Percentiles rank a stretch among this genome's conserved stretches.
Evolutionary conservation across 1,139 yeast genomes (phyloP).

Genomic region (Candida smagusa): DNA sequence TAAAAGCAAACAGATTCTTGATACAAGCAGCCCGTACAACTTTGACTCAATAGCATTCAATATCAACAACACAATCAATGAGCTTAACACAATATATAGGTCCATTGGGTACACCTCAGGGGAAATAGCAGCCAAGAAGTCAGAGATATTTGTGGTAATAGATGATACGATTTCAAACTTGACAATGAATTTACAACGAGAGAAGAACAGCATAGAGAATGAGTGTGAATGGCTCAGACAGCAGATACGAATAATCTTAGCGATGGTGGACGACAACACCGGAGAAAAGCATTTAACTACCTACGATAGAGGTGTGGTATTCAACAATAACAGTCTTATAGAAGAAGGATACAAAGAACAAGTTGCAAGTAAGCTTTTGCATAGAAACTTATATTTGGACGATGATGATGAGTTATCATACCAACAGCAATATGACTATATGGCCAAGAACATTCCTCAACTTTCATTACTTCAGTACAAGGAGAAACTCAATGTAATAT

Average conservation of each 20-base stretch:
- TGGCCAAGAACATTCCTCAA: constrained; percentile 26
- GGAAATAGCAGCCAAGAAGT: constrained; percentile 34
- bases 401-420: constrained; percentile 16
- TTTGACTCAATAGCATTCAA: constrained; percentile 12
- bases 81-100: constrained; percentile 30
- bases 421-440: constrained; percentile 26
- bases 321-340: constrained; percentile 20
- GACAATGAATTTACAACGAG: constrained; percentile 31
- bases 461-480: constrained; percentile 32
- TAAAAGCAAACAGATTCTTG: not conserved
- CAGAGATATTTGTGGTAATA: constrained; percentile 39
- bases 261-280: constrained; percentile 37
- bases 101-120: constrained; percentile 37
- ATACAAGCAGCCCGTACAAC: constrained; percentile 3
- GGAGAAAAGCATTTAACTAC: constrained; percentile 21
- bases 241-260: constrained; percentile 38
- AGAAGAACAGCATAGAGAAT: constrained; percentile 36
- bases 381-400: constrained; percentile 23
- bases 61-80: constrained; percentile 33
- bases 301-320: constrained; percentile 6
- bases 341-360: constrained; percentile 34
- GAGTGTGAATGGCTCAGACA: constrained; percentile 50
- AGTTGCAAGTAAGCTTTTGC: constrained; percentile 18
- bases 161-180: constrained; percentile 38
- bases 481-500: constrained; percentile 32